phyloP scores from a whole-genome alignment of 495 filamentous ascomycete species.

The Penicillium cataractarum region DNA sequence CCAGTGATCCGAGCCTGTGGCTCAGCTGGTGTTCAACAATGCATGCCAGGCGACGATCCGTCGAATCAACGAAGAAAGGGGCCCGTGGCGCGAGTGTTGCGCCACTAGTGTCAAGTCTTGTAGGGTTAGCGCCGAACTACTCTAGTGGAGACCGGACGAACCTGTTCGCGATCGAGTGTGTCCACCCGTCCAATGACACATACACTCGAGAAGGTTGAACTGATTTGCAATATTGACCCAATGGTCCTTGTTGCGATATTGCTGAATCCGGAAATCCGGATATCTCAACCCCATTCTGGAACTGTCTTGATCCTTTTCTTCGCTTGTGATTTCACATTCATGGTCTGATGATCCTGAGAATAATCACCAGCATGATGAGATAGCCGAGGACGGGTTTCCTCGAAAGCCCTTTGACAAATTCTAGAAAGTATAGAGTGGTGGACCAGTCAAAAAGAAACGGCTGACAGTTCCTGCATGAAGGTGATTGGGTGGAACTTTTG shows the following conservation, averaged over 20 bases:
- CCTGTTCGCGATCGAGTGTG: slow-evolving; percentile 12
- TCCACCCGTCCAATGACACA: slow-evolving; percentile 22
- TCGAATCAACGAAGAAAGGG: slow-evolving; percentile 15
- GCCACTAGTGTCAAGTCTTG: slow-evolving; percentile 17
- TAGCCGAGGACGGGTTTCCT: neutral
- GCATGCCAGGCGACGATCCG: neutral
- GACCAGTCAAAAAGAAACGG: neutral
- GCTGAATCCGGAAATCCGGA: neutral
- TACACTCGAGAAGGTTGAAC: slow-evolving; percentile 6
- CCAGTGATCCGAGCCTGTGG: slow-evolving; percentile 24
- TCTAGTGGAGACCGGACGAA: slow-evolving; percentile 20
- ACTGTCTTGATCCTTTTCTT: neutral
- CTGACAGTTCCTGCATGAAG: neutral
- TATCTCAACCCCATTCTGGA: neutral
- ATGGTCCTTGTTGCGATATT: slow-evolving; percentile 1
- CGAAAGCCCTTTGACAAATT: neutral
- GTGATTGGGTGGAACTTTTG: neutral
- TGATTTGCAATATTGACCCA: neutral
- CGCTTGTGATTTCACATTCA: slow-evolving; percentile 5
- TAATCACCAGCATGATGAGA: neutral
- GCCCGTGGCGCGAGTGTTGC: slow-evolving; percentile 6
- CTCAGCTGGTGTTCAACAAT: slow-evolving; percentile 17
- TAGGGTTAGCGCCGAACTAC: slow-evolving; percentile 21
- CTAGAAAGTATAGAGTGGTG: neutral
- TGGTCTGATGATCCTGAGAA: neutral